Conservation (phyloP, 1,139 yeast genomes). For the Yamadazyma diddensiae region DNA sequence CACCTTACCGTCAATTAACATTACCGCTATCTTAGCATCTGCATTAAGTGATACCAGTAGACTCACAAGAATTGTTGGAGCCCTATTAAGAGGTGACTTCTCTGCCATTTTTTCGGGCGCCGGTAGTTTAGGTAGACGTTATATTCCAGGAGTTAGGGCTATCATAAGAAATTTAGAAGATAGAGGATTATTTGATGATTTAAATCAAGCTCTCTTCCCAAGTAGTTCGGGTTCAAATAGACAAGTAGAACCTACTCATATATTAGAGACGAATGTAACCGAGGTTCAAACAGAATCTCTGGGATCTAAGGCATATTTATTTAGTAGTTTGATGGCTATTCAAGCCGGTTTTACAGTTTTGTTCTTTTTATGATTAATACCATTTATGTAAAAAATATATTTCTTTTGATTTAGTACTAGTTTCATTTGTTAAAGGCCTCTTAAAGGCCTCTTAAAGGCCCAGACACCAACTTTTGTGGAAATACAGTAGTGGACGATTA, state of each 20-base stretch:
- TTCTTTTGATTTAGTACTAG: too few relatives aligned
- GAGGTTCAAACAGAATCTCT: conserved; percentile 9
- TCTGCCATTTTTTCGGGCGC: conserved; percentile 7
- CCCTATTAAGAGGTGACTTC: conserved; percentile 21
- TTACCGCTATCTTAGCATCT: conserved; percentile 23
- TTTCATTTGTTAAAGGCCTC: too few relatives aligned
- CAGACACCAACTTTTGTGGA: too few relatives aligned
- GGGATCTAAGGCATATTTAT: conserved; percentile 5
- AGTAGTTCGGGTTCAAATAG: conserved; percentile 16
- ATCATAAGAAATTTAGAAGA: conserved; percentile 34
- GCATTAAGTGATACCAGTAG: conserved; percentile 26
- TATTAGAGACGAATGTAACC: not conserved
- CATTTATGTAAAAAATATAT: not conserved
- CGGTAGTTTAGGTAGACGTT: conserved; percentile 20
- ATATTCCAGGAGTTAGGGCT: conserved; percentile 28
- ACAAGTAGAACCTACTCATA: conserved; percentile 8
- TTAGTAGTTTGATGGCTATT: conserved; percentile 10
- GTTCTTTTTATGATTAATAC: conserved; percentile 11
- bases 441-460: too few relatives aligned
- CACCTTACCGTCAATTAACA: conserved; percentile 19
- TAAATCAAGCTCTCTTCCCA: conserved; percentile 38
- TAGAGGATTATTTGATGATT: conserved; percentile 38
- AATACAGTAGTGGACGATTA: too few relatives aligned
- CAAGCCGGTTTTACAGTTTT: conserved; percentile 12
- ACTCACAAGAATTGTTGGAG: conserved; percentile 22